Evolutionary conservation across 2,329 filamentous ascomycete species (phyloP), one percentile per base, ranked within the genome.

Genomic region (Aphanoascus verrucosus): DNA sequence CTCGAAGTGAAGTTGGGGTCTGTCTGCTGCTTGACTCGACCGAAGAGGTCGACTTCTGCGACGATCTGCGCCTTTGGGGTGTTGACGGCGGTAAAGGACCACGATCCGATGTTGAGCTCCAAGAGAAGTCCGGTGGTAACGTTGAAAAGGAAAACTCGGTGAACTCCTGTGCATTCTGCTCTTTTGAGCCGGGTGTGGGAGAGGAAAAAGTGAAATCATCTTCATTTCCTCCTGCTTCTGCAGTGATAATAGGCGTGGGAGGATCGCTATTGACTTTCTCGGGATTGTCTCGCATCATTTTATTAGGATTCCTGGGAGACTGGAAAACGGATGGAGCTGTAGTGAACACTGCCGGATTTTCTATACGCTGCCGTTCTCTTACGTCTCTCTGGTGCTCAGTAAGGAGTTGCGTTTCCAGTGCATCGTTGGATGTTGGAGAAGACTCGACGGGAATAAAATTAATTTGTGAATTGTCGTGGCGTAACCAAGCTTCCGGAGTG

Each of bases 401-500:
- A 47, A 94, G 72, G 15, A 83, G 69, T 60, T 93, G 88, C 0
- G 85, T 88, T 53, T 87, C 83, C 2, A 64, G 60, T 17, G 66
- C 64, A 0, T 67, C 69, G 12, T 71, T 67, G 3, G 75, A 69
- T 2, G 77, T 71, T 0, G 76, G 73, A 0, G 83, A 80, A 11
- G 82, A 80, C 31, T 79, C 77, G 45, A 91, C 84, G 0, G 81
- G 72, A 2, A 84, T 80, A 62, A 93, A 93, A 42, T 86, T 77
- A 23, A 94, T 77, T 62, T 94, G 88, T 0, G 88, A 94, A 67
- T 94, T 79, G 57, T 94, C 81, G 60, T 94, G 88, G 34, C 85
- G 80, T 28, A 83, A 73, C 55, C 78, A 79, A 15, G 77, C 73
- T 45, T 76, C 79, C 11, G 68, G 67, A 48, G 67, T 71, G 50